Evolutionary conservation across 2,329 filamentous ascomycete species (phyloP).

Genomic region (Aspergillus eucalypticola): DNA sequence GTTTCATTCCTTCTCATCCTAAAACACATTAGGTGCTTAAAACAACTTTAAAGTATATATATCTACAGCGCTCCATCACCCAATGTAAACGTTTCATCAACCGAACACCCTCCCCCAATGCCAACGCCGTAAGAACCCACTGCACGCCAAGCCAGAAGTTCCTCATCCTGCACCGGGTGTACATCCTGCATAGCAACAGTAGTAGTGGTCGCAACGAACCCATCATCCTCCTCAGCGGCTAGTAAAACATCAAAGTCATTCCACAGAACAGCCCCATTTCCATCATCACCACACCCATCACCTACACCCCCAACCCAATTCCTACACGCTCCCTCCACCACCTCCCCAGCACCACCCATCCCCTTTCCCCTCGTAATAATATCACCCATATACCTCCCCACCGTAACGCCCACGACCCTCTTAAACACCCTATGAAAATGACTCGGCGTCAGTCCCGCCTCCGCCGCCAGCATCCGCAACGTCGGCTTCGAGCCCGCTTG

Average conservation of each 20-base stretch:
- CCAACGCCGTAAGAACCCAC: not conserved
- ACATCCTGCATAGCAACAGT: slow-evolving; percentile 5
- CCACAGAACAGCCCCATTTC: slow-evolving; percentile 22
- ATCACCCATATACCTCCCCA: slow-evolving; percentile 41
- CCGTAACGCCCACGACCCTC: slow-evolving; percentile 52
- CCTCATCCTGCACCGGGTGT: slow-evolving; percentile 5
- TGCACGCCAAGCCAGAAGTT: not conserved
- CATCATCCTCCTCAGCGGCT: slow-evolving; percentile 30
- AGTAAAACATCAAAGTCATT: slow-evolving; percentile 42
- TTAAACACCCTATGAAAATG: slow-evolving; percentile 60
- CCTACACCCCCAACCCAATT: no score
- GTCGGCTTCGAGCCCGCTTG: slow-evolving; percentile 35
- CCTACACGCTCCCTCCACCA: slow-evolving; percentile 3
- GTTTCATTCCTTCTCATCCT: not conserved
- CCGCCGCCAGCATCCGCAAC: slow-evolving; percentile 49
- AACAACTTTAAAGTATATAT: not conserved
- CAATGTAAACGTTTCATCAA: not conserved
- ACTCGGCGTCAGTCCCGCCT: slow-evolving; percentile 51
- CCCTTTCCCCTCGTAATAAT: not conserved
- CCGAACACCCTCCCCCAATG: not conserved
- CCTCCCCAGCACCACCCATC: not conserved
- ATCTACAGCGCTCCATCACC: not conserved
- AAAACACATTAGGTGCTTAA: no score
- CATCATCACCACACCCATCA: slow-evolving; percentile 1
- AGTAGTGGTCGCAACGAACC: not conserved